Base-by-base conservation (phyloP, 192 early-diverging fungal species). In the Phycomyces blakesleeanus region DNA sequence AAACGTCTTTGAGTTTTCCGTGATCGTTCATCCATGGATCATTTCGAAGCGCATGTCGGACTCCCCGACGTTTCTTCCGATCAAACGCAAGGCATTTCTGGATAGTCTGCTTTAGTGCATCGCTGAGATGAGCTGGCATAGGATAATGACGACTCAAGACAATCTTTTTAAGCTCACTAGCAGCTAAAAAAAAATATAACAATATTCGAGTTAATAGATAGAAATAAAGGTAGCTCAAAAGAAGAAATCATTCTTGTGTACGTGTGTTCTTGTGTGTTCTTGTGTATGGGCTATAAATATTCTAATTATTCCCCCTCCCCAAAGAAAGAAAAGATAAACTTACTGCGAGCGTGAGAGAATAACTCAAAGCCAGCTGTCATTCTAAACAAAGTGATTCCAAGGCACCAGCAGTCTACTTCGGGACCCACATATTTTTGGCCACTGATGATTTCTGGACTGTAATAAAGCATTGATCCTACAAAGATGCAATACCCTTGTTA, bases 331-430 rank as follows among this genome's bases (percentile, higher is more conserved):
- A n/a, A n/a, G n/a, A n/a, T 10, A 50, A 29, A 37, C 56, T 57
- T 57, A 57, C 56, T 57, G 21, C 51, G 53, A n/a, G 76, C 79
- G 37, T 71, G 69, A 1, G 64, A 56, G 51, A 81, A 81, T 11
- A 76, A 76, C 49, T 81, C 79, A 26, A 72, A 66, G 7, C 79
- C 79, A 24, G 77, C 74, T 0, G 69, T 85, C 74, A 96, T 83
- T 40, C 92, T 89, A 65, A 93, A 98, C 21, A 98, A 71, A 12
- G 93, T 77, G 0, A 98, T 89, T 7, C 95, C 95, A 20, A 96
- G 72, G 39, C 91, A 94, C 95, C 95, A 98, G 34, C 90, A 87
- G 63, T 98, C 95, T 34, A 98, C 86, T 61, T 98, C 95, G 8
- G 95, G 93, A 4, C 95, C 95, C 51, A 76, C 76, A 66, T 98